These are phyloP conservation scores for Penicillium hesseltinei DNA, from an alignment of 2,329 filamentous ascomycete genomes.

Conservation along the genomic window DNA sequence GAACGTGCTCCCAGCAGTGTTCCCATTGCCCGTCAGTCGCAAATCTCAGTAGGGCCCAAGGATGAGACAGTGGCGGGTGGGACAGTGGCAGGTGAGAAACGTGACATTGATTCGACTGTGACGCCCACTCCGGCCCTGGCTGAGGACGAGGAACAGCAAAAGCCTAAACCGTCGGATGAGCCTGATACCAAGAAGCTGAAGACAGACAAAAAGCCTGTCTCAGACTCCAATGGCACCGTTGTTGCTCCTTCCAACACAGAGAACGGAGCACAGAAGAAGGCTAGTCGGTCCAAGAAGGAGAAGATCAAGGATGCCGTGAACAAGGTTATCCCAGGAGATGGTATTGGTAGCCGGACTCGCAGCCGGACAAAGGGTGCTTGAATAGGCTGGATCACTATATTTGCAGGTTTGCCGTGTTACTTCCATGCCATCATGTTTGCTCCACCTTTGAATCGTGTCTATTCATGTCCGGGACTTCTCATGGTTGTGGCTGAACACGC, in stretches of 20 bases:
- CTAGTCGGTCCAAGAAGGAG: slow-evolving; percentile 33
- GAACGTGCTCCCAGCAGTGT: slow-evolving; percentile 2
- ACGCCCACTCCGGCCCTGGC: background rate
- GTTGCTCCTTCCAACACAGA: slow-evolving; percentile 7
- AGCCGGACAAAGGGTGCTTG: slow-evolving; percentile 36
- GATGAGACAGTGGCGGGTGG: slow-evolving; percentile 9
- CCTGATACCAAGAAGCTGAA: slow-evolving; percentile 39
- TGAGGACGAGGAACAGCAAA: slow-evolving; percentile 13
- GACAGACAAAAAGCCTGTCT: slow-evolving; percentile 13
- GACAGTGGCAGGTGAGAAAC: slow-evolving; percentile 18
- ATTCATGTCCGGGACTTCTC: background rate
- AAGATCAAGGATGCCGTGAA: slow-evolving; percentile 29
- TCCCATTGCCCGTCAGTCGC: slow-evolving; percentile 10
- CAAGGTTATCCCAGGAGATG: slow-evolving; percentile 30
- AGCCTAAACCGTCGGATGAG: slow-evolving; percentile 18
- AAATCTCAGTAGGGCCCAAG: slow-evolving; percentile 10
- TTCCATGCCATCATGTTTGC: background rate
- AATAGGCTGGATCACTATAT: background rate
- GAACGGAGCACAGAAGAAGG: slow-evolving; percentile 33
- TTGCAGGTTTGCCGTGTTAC: background rate
- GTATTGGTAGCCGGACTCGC: slow-evolving; percentile 41
- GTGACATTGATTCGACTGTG: slow-evolving; percentile 16
- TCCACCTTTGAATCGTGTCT: background rate
- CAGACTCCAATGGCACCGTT: slow-evolving; percentile 17
- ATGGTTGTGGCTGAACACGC: background rate